Base-by-base conservation (phyloP, 176 grass and related monocot genomes). In the Oryza nivara region DNA sequence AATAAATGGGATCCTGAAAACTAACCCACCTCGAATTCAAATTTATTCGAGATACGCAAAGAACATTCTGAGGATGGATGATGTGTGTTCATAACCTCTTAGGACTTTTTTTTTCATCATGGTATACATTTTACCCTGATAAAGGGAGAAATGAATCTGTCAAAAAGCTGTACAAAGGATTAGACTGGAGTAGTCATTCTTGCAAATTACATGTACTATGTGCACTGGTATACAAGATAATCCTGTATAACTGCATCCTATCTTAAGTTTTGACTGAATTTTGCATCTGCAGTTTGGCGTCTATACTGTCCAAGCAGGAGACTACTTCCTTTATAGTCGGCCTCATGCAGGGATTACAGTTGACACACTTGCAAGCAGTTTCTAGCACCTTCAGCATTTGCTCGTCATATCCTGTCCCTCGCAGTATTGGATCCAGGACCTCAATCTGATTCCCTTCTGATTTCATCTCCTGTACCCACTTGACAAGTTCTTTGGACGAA, bases 321-420 rank as follows among this genome's bases (percentile, higher is more conserved):
- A 86, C 81, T 26, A 92, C n/a, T 76, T 92, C 84, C 34, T 78
- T 56, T 78, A 92, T 90, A 15, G 70, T 83, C 56, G 88, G 92
- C 64, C 92, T 92, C 34, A 71, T 70, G 40, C 51, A 13, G 65
- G 85, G 88, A 79, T 84, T 92, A 67, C 2, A n/a, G 70, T 90
- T 72, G 78, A 90, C 70, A n/a, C 88, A 95, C 78, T 63, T 38
- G 80, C 79, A 90, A 70, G 92, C 90, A 45, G 46, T 54, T 75
- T 95, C 90, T 75, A 92, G 88, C 51, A 92, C 75, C 74, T 89
- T 85, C 73, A 90, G 30, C 73, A 95, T 95, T 45, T 92, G 82
- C 49, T 82, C 86, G 15, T 95, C 92, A 28, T 88, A 48, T 15
- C 79, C 88, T 34, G 48, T 92, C 11, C 77, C 77, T 71, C 11